Evolutionary conservation across 225 moss, liverwort and hornwort species (phyloP).

Genomic region (Rhytidiadelphus loreus): DNA sequence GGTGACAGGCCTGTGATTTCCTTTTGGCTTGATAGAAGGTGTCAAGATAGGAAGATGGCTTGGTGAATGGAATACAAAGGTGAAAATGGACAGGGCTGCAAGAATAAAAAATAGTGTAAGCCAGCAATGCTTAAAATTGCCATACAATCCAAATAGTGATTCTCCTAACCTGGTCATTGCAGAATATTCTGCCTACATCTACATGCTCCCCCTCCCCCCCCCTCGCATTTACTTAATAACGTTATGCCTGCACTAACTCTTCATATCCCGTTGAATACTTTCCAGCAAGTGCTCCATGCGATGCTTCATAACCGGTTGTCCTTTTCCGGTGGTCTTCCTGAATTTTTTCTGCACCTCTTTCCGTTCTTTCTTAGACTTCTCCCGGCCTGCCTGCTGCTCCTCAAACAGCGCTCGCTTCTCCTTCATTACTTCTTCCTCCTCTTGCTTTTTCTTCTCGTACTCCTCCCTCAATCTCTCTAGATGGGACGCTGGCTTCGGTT

Average conservation of each 20-base stretch:
- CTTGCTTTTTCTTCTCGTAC: constrained; percentile 42
- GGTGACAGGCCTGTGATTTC: not conserved
- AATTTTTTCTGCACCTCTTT: constrained; percentile 59
- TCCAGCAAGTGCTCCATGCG: constrained; percentile 70
- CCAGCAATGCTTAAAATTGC: not conserved
- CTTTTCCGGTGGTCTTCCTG: constrained; percentile 59
- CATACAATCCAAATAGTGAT: not conserved
- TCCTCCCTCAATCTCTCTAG: constrained; percentile 51
- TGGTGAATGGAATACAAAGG: not conserved
- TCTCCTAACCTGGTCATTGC: not conserved
- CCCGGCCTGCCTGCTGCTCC: constrained; percentile 39
- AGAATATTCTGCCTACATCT: not conserved
- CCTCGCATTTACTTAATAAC: not conserved
- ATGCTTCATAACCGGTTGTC: constrained; percentile 91
- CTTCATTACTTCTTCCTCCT: constrained; percentile 32
- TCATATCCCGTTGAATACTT: constrained; percentile 40
- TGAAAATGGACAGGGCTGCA: not conserved
- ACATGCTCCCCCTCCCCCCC: not conserved
- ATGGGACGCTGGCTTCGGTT: constrained; percentile 22
- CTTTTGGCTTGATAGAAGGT: not conserved
- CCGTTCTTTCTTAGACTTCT: constrained; percentile 33
- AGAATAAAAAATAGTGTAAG: not conserved
- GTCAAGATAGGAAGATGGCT: not conserved
- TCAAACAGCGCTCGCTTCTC: constrained; percentile 38
- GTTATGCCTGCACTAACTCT: not conserved